Evolutionary conservation across 345 rosid genomes (phyloP).

Genomic region (Brassica carinata): DNA sequence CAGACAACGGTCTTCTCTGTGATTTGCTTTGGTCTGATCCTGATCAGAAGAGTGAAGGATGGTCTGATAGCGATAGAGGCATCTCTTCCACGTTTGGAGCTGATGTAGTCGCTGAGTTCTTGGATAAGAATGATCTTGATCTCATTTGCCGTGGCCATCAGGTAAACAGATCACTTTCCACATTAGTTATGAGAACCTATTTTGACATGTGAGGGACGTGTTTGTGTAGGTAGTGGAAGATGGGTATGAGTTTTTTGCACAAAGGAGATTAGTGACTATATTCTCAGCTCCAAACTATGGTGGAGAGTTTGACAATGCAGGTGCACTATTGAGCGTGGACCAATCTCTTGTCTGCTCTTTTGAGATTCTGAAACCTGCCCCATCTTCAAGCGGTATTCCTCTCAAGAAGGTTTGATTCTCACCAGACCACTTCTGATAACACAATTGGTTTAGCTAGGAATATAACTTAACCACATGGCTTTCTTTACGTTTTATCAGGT

Average conservation of each 20-base stretch:
- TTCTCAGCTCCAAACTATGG: slow-evolving; percentile 99
- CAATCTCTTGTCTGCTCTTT: slow-evolving; percentile 80
- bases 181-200: neutral
- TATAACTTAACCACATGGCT: neutral
- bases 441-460: neutral
- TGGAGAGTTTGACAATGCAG: slow-evolving; percentile 98
- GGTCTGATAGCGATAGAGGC: slow-evolving; percentile 91
- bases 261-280: slow-evolving; percentile 79
- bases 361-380: slow-evolving; percentile 83
- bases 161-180: slow-evolving; percentile 42
- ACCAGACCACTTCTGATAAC: slow-evolving; percentile 1
- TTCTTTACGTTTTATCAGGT: slow-evolving; percentile 23
- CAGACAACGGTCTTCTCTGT: slow-evolving; percentile 88
- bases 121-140: slow-evolving; percentile 90
- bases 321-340: slow-evolving; percentile 82
- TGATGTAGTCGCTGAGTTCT: slow-evolving; percentile 74
- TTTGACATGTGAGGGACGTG: neutral
- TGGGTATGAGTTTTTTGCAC: slow-evolving; percentile 92
- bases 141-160: slow-evolving; percentile 98
- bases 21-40: slow-evolving; percentile 99
- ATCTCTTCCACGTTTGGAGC: slow-evolving; percentile 92
- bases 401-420: slow-evolving; percentile 66
- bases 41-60: slow-evolving; percentile 64
- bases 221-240: slow-evolving; percentile 93
- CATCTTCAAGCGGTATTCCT: slow-evolving; percentile 48